Evolutionary conservation across 257 asterid species (phyloP), one percentile per base, ranked within the genome.

Genomic region (Asclepias syriaca): DNA sequence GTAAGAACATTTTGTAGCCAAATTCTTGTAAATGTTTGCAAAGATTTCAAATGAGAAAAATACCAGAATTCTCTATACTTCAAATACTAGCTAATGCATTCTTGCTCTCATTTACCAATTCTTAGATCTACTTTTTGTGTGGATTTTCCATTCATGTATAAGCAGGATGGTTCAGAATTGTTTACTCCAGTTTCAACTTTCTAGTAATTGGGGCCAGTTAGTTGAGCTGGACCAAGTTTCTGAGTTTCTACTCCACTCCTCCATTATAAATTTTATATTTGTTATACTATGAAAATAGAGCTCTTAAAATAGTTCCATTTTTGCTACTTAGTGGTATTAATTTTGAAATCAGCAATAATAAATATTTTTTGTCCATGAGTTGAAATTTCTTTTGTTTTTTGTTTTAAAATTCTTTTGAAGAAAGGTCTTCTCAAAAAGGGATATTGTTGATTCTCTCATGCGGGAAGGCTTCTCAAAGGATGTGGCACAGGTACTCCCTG

Each of bases 371-470:
- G 48, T 53, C 60, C 60, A 46, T 48, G 50, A 37, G 27, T 37
- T 64, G 22, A 60, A 46, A 2, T 69, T 29, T 7, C 29, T 71
- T 45, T 74, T 76, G 67, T 21, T 40, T 22, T 29, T 50, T 79
- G 51, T 74, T 75, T 77, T 65, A 54, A 71, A 75, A 74, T 83
- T 69, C 82, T 83, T 77, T 82, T 83, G 79, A 82, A 91, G 85
- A 86, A 85, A 94, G 99, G 89, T 88, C 89, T 83, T 90, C 80
- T 91, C 97, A 68, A 94, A 91, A 77, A 75, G 82, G 71, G 98
- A 85, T 70, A 84, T 94, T 70, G 78, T 86, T 78, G 91, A 87
- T 64, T 87, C 89, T 84, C 93, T 94, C 68, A 79, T 85, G 81
- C 85, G 76, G 75, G 84, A 85, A 61, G 97, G 98, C 66, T 94